Evolutionary conservation across 2,329 filamentous ascomycete genomes (phyloP).

Genomic region (Sordariomycetes sp.): DNA sequence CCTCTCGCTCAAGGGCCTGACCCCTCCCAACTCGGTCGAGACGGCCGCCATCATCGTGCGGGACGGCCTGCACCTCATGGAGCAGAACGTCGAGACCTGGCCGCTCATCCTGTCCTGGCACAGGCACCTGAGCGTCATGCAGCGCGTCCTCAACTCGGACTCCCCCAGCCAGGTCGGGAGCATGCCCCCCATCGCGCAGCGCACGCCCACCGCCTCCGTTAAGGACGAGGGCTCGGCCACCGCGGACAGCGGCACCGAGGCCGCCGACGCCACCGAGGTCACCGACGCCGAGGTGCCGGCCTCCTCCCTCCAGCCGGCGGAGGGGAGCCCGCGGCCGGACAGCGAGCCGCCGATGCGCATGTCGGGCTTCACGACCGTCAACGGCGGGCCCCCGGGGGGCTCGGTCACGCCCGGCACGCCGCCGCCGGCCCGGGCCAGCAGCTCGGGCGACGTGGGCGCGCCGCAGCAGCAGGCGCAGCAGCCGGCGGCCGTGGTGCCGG

Average conservation of each 20-base stretch:
- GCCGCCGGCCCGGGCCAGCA: constrained; percentile 25
- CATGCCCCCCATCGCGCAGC: constrained; percentile 12
- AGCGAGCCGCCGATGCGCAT: constrained; percentile 40
- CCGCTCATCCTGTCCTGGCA: constrained; percentile 49
- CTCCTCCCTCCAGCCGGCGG: constrained; percentile 17
- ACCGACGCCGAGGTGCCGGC: neutral
- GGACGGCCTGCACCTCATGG: constrained; percentile 48
- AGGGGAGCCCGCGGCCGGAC: constrained; percentile 29
- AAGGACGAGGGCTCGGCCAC: constrained; percentile 48
- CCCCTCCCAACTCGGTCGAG: constrained; percentile 44
- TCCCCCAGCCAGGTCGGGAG: constrained; percentile 21
- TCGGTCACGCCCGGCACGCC: constrained; percentile 36
- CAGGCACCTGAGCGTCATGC: constrained; percentile 50
- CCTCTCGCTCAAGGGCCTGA: constrained; percentile 50
- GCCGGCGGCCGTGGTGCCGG: neutral
- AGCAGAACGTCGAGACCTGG: constrained; percentile 49
- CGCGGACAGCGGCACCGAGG: constrained; percentile 42
- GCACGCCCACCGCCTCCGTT: constrained; percentile 19
- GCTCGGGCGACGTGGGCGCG: constrained; percentile 1
- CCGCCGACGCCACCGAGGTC: constrained; percentile 40
- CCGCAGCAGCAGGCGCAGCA: too few species aligned
- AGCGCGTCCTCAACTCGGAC: constrained; percentile 46
- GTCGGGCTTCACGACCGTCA: constrained; percentile 45
- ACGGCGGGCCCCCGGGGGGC: constrained; percentile 33
- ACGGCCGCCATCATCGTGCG: constrained; percentile 45